Evolutionary conservation across 306 rosid species (phyloP), one percentile per base, ranked within the genome.

Genomic region (Vigna mungo): DNA sequence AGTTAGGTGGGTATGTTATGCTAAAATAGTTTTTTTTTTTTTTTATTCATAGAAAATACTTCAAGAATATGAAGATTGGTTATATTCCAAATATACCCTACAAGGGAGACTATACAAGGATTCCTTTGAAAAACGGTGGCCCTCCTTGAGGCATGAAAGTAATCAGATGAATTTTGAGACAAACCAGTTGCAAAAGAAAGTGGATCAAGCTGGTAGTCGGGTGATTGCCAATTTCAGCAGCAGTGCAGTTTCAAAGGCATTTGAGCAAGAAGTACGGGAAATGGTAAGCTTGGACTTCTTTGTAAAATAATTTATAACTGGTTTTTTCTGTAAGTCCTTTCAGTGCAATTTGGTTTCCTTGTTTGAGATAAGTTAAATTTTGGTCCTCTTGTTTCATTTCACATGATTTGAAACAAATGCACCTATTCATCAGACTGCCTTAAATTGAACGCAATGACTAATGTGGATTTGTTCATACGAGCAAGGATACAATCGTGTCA

Each of bases 231-330:
- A 81, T 80, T 92, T 92, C 83, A 87, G 92, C 81, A 80, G 88
- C 21, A 80, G 77, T 78, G 93, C 94, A 81, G 93, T 90, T 75
- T 87, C 97, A 75, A 89, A 89, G 72, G 78, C 85, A 77, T 90
- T 87, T 81, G 97, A 92, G 69, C 86, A 85, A 84, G 96, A 92
- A 88, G 85, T 95, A 56, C 92, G 91, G 15, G 93, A 88, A 83
- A 88, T 75, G 88, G 97, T 92, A 84, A 87, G 93, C 58, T 84
- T 23, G 65, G 27, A 61, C 76, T 18, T 75, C 71, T 59, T 68
- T 55, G 49, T 75, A 71, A 56, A 67, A 65, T 71, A 58, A 75
- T 58, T 34, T 56, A 7, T 21, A 59, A 43, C 37, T 37, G 3
- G 3, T 37, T 58, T 74, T 55, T 43, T 9, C 49, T 23, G 20